Conservation (phyloP, 2,329 filamentous ascomycete species). For the Gaeumannomyces tritici region DNA sequence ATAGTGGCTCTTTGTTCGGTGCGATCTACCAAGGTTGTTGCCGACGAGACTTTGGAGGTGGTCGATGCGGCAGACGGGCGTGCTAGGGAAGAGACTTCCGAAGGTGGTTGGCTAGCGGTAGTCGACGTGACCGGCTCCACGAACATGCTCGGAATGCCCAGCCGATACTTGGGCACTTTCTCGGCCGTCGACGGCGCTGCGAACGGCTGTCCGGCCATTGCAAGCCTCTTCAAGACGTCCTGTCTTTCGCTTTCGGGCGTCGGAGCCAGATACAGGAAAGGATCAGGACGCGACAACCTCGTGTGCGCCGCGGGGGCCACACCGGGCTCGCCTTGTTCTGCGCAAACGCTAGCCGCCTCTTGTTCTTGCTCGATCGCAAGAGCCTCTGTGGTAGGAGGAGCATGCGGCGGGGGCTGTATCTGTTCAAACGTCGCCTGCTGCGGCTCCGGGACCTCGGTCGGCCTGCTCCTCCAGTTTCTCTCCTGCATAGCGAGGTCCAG, state of each 20-base stretch:
- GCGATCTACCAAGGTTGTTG: not conserved
- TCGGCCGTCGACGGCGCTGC: not conserved
- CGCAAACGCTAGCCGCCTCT: not conserved
- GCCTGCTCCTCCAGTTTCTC: not conserved
- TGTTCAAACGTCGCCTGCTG: not conserved
- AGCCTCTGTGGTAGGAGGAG: not conserved
- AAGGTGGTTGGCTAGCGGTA: not conserved
- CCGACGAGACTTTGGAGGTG: not conserved
- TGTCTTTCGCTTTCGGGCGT: not conserved
- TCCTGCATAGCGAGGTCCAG: not conserved
- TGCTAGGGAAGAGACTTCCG: not conserved
- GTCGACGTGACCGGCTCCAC: too few relatives aligned
- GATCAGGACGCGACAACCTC: not conserved
- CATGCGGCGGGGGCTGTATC: too few relatives aligned
- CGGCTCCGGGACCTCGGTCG: not conserved
- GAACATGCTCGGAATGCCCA: not conserved
- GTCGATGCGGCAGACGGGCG: not conserved
- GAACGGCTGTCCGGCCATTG: not conserved
- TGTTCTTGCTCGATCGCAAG: too few relatives aligned
- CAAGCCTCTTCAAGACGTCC: not conserved
- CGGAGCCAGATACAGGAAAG: not conserved
- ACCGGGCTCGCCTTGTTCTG: not conserved
- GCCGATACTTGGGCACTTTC: not conserved
- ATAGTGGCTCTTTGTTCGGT: not conserved
- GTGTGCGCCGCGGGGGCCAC: too few relatives aligned